Conservation (phyloP, 768 basidiomycete genomes). For the Lyophyllum decastes region DNA sequence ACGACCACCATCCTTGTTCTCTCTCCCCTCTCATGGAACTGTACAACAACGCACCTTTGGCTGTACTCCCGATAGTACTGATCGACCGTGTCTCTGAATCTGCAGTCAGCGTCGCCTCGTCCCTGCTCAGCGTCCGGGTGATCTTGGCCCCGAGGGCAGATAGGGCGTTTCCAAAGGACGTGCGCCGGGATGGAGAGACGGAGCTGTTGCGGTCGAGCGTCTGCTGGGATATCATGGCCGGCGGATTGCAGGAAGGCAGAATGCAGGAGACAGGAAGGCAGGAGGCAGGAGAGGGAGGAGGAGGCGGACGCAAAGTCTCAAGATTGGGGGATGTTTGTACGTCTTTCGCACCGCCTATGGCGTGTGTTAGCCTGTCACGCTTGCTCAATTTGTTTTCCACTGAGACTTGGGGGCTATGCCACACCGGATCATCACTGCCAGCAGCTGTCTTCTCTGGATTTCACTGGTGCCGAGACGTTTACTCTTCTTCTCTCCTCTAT, state of each 20-base stretch:
- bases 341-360: background rate
- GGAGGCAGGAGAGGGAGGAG: background rate
- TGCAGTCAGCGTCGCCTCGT: background rate
- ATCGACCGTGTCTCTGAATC: slow-evolving; percentile 8
- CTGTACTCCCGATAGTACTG: background rate
- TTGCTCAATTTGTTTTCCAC: background rate
- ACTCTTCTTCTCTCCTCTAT: too few species aligned
- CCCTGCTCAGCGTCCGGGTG: slow-evolving; percentile 13
- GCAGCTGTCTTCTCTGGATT: too few species aligned
- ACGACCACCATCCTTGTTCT: too few species aligned
- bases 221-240: background rate
- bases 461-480: too few species aligned
- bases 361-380: background rate
- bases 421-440: background rate
- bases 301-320: too few species aligned
- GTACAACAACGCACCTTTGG: slow-evolving; percentile 2
- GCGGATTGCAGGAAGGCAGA: background rate
- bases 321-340: background rate
- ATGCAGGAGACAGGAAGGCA: background rate
- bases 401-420: background rate
- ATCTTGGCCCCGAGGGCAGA: slow-evolving; percentile 13
- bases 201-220: slow-evolving; percentile 5
- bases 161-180: slow-evolving; percentile 6
- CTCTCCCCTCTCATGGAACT: background rate
- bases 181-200: slow-evolving; percentile 9